Evolutionary conservation across 2,329 filamentous ascomycete genomes (phyloP).

Genomic region (Tolypocladium ophioglossoides): DNA sequence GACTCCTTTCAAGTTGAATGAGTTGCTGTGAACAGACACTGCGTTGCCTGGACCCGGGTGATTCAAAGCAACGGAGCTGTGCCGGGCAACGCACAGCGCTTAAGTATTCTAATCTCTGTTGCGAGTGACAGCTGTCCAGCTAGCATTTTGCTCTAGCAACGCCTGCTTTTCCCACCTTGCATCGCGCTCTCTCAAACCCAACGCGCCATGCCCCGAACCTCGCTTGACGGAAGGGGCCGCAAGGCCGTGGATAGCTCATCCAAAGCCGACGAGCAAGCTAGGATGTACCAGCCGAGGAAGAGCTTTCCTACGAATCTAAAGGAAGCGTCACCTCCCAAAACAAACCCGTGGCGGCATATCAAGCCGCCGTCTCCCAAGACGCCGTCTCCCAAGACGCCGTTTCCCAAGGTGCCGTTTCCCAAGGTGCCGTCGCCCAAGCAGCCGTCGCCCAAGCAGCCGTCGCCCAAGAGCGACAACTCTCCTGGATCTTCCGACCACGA

Average conservation of each 20-base stretch:
- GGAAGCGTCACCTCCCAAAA: slow-evolving; percentile 22
- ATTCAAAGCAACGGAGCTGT: background rate
- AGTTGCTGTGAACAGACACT: background rate
- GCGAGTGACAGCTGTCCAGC: background rate
- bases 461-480: slow-evolving; percentile 1
- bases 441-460: background rate
- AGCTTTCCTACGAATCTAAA: slow-evolving; percentile 8
- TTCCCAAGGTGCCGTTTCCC: too few species aligned
- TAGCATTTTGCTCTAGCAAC: background rate
- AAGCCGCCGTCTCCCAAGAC: background rate
- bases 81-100: background rate
- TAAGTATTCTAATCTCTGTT: background rate
- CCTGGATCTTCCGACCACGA: background rate
- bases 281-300: background rate
- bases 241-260: slow-evolving; percentile 1
- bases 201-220: slow-evolving; percentile 11
- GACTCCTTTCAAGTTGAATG: background rate
- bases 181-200: background rate
- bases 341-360: slow-evolving; percentile 18
- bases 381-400: background rate
- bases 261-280: slow-evolving; percentile 5
- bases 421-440: too few species aligned
- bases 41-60: background rate
- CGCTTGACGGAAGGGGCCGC: slow-evolving; percentile 15
- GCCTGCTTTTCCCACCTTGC: background rate